A percentile compares a stretch with the other conserved stretches of the same genome.
Evolutionary conservation across 495 filamentous ascomycete species (phyloP).

Genomic region (Hypoxylon fuscum): DNA sequence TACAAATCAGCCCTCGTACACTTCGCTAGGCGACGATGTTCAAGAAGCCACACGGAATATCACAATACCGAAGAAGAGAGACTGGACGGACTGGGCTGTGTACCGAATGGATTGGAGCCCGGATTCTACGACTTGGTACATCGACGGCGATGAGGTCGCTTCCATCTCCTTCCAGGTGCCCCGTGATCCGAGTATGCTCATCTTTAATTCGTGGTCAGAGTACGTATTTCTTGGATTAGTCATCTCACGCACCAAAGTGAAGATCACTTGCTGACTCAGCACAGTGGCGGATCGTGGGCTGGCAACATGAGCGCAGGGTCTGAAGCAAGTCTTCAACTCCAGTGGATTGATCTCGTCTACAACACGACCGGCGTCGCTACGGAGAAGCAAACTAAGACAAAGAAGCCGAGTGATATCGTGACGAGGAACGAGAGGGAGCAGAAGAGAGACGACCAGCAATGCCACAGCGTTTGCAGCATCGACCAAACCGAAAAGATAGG

Average conservation of each 20-base stretch:
- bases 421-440: not conserved
- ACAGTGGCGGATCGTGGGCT: constrained; percentile 70
- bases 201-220: constrained; percentile 81
- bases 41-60: constrained; percentile 55
- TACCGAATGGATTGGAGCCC: constrained; percentile 79
- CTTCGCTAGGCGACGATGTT: constrained; percentile 54
- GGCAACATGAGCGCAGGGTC: constrained; percentile 71
- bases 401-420: not conserved
- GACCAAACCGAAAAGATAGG: constrained; percentile 55
- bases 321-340: constrained; percentile 71
- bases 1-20: constrained; percentile 75
- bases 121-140: constrained; percentile 70
- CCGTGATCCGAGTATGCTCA: constrained; percentile 64
- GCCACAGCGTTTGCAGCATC: constrained; percentile 59
- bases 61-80: constrained; percentile 53
- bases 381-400: not conserved
- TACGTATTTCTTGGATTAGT: constrained; percentile 15
- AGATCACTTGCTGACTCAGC: constrained; percentile 11
- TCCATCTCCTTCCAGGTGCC: constrained; percentile 71
- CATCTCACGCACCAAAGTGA: not conserved
- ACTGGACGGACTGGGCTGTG: constrained; percentile 74
- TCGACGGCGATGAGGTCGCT: constrained; percentile 65
- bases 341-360: constrained; percentile 78
- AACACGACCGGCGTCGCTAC: constrained; percentile 56
- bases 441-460: constrained; percentile 42